Evolutionary conservation across 2,329 filamentous ascomycete species (phyloP), one percentile per base, ranked within the genome.

Genomic region (Cryphonectria parasitica): DNA sequence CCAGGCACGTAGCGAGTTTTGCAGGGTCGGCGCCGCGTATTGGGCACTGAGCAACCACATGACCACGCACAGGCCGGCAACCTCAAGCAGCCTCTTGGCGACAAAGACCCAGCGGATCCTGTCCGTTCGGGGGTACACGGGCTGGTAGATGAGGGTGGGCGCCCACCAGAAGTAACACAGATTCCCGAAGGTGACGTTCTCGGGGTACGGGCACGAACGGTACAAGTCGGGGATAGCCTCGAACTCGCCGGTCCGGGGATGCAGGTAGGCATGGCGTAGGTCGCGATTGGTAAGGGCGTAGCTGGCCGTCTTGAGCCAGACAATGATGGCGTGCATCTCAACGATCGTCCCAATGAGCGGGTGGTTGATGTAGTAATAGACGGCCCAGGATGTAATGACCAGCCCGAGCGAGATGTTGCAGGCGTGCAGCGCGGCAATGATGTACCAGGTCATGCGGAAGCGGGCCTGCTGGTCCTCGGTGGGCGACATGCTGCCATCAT

Each of bases 211-310:
- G 76, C 94, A 97, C 68, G 88, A 79, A 17, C 87, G 84, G 83
- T 98, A 99, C 34, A 98, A 85, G 52, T 93, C 90, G 0, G 96
- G 96, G 4, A 98, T 84, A 34, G 88, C 86, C 62, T 89, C 88
- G 66, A 91, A 87, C 70, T 92, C 89, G 72, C 88, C 87, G 68
- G 86, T 86, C 58, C 85, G 84, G 1, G 94, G 92, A 77, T 97
- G 92, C 31, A 98, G 87, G 78, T 94, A 93, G 25, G 95, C 94
- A 78, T 97, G 94, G 56, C 96, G 92, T 45, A 99, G 88, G 79
- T 99, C 96, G 74, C 96, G 91, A 80, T 99, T 99, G 36, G 96
- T 98, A 77, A 98, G 92, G 34, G 95, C 96, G 78, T 98, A 99
- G 0, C 95, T 98, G 74, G 94, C 93, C 43, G 92, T 95, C 84